Percentiles rank a stretch among this genome's conserved stretches.
phyloP scores from a whole-genome alignment of 2,329 filamentous ascomycete species.

The Hymenoscyphus albidus region DNA sequence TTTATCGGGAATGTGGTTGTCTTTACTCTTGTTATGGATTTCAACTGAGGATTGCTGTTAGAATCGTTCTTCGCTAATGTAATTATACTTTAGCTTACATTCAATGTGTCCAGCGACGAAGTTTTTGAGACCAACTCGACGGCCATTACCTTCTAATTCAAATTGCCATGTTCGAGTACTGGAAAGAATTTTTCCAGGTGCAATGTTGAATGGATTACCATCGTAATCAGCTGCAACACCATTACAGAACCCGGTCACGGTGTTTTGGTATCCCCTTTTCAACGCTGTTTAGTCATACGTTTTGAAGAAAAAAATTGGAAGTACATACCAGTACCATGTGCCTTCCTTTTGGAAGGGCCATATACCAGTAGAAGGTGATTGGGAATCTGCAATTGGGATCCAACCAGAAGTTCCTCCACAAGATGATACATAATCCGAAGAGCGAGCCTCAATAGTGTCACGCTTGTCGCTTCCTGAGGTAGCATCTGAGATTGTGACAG shows the following conservation, averaged over 20 bases:
- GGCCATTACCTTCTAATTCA: neutral
- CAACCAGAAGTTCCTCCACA: neutral
- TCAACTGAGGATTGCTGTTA: neutral
- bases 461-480: neutral
- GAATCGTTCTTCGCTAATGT: neutral
- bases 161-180: slow-evolving; percentile 4
- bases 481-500: slow-evolving; percentile 1
- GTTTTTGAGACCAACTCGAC: slow-evolving; percentile 1
- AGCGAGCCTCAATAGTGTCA: neutral
- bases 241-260: slow-evolving; percentile 3
- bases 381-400: neutral
- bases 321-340: slow-evolving; percentile 5
- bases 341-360: slow-evolving; percentile 4
- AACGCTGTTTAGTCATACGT: neutral
- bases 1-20: slow-evolving; percentile 2
- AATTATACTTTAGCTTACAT: neutral
- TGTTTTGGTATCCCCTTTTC: slow-evolving; percentile 4
- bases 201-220: slow-evolving; percentile 3
- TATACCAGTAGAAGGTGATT: neutral
- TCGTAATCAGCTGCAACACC: slow-evolving; percentile 3
- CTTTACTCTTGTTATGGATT: slow-evolving; percentile 5
- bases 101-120: slow-evolving; percentile 4
- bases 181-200: neutral
- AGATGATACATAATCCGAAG: slow-evolving; percentile 1
- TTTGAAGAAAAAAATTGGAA: neutral